A percentile compares a stretch with the other conserved stretches of the same genome.
phyloP scores from a whole-genome alignment of 768 basidiomycete species.

The Amanita thiersii region DNA sequence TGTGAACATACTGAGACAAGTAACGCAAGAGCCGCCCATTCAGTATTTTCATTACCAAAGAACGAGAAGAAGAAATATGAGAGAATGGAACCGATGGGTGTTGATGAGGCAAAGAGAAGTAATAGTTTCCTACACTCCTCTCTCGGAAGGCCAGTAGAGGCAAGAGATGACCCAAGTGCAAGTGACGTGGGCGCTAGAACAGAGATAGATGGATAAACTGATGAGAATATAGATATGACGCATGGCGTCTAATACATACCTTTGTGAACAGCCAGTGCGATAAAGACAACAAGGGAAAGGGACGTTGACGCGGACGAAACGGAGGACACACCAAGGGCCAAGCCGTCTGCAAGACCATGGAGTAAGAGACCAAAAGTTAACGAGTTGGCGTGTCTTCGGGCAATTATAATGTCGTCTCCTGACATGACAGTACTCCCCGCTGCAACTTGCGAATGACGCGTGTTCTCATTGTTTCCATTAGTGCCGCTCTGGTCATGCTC shows the following conservation, averaged over 20 bases:
- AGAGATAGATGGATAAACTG: background rate
- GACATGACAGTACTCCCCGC: slow-evolving; percentile 8
- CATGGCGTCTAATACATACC: slow-evolving; percentile 27
- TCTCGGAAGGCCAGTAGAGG: slow-evolving; percentile 66
- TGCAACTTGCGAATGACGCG: slow-evolving; percentile 16
- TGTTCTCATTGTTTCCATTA: background rate
- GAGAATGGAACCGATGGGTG: slow-evolving; percentile 74
- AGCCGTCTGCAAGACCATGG: slow-evolving; percentile 87
- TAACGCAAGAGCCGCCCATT: slow-evolving; percentile 71
- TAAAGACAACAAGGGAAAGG: slow-evolving; percentile 79
- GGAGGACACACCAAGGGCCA: slow-evolving; percentile 80
- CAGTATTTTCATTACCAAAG: slow-evolving; percentile 36
- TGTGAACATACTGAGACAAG: slow-evolving; percentile 66
- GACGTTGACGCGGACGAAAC: slow-evolving; percentile 25
- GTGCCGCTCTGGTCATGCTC: slow-evolving; percentile 21
- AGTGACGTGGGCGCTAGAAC: slow-evolving; percentile 79
- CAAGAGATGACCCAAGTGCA: slow-evolving; percentile 77
- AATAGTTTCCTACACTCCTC: slow-evolving; percentile 68
- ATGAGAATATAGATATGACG: slow-evolving; percentile 1
- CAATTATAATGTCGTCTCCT: slow-evolving; percentile 12
- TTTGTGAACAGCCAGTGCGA: slow-evolving; percentile 91
- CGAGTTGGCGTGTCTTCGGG: slow-evolving; percentile 45
- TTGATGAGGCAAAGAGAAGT: slow-evolving; percentile 72
- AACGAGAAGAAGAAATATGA: slow-evolving; percentile 62
- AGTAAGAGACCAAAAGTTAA: slow-evolving; percentile 81